Conservation (phyloP, 1,284 basidiomycete genomes). For the Flammula alnicola region DNA sequence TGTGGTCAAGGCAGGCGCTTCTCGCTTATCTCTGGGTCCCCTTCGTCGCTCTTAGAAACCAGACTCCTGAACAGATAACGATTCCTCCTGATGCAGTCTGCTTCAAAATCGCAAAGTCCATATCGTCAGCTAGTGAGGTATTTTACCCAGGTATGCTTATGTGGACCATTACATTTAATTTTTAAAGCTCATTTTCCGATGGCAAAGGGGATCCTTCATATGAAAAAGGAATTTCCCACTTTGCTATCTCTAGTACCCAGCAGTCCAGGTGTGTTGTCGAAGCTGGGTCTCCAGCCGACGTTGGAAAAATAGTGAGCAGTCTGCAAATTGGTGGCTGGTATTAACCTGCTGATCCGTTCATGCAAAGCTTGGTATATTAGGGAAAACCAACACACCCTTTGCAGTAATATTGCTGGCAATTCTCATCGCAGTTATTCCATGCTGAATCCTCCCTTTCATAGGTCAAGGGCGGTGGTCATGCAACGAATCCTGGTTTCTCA, state of each 20-base stretch:
- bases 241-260: constrained; percentile 1
- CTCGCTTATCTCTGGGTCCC: no score
- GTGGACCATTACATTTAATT: background rate
- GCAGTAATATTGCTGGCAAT: constrained; percentile 3
- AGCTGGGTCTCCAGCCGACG: constrained; percentile 2
- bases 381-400: background rate
- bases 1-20: no score
- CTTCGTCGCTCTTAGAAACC: no score
- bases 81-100: background rate
- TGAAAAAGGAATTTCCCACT: constrained; percentile 3
- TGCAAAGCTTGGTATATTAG: constrained; percentile 3
- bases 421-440: constrained; percentile 14
- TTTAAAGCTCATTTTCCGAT: background rate
- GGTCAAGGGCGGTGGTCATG: constrained; percentile 61
- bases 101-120: background rate
- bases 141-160: constrained; percentile 3
- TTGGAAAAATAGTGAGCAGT: constrained; percentile 3
- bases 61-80: no score
- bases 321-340: background rate
- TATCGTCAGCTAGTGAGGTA: constrained; percentile 1
- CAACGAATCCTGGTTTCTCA: constrained; percentile 52
- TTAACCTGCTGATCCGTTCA: background rate
- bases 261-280: constrained; percentile 2
- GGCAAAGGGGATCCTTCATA: constrained; percentile 1
- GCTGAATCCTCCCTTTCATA: constrained; percentile 46